Conservation (phyloP, 805 yeast genomes). For the Lipomyces kockii region DNA sequence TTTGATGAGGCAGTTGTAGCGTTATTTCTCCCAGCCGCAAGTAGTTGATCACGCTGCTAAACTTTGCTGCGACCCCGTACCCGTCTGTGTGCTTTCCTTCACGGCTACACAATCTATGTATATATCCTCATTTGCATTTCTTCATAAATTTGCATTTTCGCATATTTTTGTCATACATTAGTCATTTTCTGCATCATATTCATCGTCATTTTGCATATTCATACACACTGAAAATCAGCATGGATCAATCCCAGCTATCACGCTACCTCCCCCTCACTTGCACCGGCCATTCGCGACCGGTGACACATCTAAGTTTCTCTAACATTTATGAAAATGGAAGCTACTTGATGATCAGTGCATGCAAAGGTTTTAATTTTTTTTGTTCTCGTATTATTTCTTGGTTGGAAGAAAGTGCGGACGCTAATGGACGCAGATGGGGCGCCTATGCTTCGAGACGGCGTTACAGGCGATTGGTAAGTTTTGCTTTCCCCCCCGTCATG, state of each 20-base stretch:
- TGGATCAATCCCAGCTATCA: conserved; percentile 22
- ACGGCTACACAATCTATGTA: neutral
- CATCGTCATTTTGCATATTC: neutral
- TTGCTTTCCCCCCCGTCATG: neutral
- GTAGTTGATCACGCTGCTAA: no score
- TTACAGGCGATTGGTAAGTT: conserved; percentile 45
- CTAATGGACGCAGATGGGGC: conserved; percentile 40
- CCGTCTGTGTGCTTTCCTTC: neutral
- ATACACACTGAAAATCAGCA: conserved; percentile 3
- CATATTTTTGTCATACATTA: neutral
- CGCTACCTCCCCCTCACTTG: conserved; percentile 43
- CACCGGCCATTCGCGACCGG: conserved; percentile 47
- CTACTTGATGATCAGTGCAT: conserved; percentile 43
- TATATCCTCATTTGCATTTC: neutral
- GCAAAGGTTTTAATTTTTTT: conserved; percentile 40
- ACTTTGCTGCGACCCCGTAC: no score
- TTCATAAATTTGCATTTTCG: neutral
- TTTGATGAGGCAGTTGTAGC: neutral
- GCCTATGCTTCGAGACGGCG: conserved; percentile 46
- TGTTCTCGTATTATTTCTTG: no score
- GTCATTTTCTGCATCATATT: neutral
- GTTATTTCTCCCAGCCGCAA: no score
- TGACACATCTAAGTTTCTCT: conserved; percentile 43
- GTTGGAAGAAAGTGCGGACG: no score
- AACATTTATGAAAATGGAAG: conserved; percentile 31